Percentiles rank a stretch among this genome's conserved stretches.
phyloP scores from a whole-genome alignment of 495 filamentous ascomycete genomes.

The Hyaloscypha finlandica region DNA sequence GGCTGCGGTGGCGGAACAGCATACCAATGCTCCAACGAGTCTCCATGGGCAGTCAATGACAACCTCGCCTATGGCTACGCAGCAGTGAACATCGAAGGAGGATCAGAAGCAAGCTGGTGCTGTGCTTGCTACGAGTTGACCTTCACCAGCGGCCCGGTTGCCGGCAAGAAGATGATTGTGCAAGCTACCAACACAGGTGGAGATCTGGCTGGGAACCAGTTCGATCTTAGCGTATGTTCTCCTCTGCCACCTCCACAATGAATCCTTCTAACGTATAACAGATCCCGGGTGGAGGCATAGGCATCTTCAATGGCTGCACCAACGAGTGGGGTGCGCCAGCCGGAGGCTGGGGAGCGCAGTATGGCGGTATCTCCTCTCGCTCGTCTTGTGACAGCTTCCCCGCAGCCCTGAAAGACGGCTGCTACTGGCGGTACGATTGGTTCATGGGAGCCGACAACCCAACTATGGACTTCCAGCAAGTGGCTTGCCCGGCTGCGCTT shows the following conservation, averaged over 20 bases:
- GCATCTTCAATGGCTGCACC: constrained; percentile 63
- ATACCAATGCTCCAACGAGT: constrained; percentile 63
- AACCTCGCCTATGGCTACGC: constrained; percentile 63
- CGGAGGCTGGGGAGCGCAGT: constrained; percentile 61
- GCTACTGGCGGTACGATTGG: constrained; percentile 71
- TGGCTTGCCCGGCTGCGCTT: constrained; percentile 58
- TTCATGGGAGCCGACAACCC: constrained; percentile 65
- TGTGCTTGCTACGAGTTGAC: constrained; percentile 69
- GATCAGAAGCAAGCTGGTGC: constrained; percentile 60
- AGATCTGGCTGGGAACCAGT: constrained; percentile 44
- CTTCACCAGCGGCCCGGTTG: constrained; percentile 57
- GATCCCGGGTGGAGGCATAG: constrained; percentile 69
- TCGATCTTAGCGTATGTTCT: constrained; percentile 35
- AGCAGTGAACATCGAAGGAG: constrained; percentile 56
- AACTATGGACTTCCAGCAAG: constrained; percentile 43
- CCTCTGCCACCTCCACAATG: background rate
- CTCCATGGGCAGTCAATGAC: constrained; percentile 63
- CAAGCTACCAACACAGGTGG: constrained; percentile 63
- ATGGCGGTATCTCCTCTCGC: constrained; percentile 58
- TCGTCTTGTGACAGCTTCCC: constrained; percentile 58
- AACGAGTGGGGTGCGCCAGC: constrained; percentile 59
- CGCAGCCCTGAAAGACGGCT: constrained; percentile 56
- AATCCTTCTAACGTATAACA: constrained; percentile 23
- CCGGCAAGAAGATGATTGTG: constrained; percentile 67
- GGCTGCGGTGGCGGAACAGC: constrained; percentile 46